Percentiles rank a stretch among this genome's conserved stretches.
These are phyloP conservation scores for Cytidiella melzeri DNA, from an alignment of 768 basidiomycete species.

Conservation along the genomic window DNA sequence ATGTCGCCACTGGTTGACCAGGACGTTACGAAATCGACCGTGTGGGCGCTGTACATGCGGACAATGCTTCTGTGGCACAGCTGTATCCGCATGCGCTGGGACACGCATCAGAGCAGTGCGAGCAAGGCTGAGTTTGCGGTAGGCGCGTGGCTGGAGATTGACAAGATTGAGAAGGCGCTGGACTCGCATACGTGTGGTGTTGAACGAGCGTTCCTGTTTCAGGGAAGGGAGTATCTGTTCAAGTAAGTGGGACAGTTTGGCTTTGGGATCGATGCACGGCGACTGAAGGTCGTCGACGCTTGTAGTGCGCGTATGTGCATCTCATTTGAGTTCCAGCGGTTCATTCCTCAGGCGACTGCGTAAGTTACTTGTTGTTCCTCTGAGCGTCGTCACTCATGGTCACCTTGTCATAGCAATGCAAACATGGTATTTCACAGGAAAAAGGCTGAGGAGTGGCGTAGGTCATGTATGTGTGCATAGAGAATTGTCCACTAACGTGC, in stretches of 20 bases:
- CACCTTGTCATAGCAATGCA: slow-evolving; percentile 21
- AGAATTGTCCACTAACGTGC: background rate
- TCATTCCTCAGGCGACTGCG: slow-evolving; percentile 53
- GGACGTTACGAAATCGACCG: slow-evolving; percentile 50
- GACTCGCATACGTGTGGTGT: slow-evolving; percentile 60
- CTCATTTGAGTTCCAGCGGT: slow-evolving; percentile 62
- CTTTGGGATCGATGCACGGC: slow-evolving; percentile 1
- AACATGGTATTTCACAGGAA: slow-evolving; percentile 20
- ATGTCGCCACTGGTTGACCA: slow-evolving; percentile 9
- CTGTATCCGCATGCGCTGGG: slow-evolving; percentile 54
- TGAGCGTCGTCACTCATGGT: slow-evolving; percentile 52
- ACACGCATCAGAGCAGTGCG: slow-evolving; percentile 34
- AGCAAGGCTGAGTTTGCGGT: slow-evolving; percentile 60
- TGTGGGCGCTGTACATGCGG: slow-evolving; percentile 73
- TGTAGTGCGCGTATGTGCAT: slow-evolving; percentile 64
- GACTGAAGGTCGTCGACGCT: slow-evolving; percentile 8
- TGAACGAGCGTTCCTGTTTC: slow-evolving; percentile 62
- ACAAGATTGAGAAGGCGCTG: slow-evolving; percentile 56
- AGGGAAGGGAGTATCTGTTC: slow-evolving; percentile 69
- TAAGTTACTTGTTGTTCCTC: slow-evolving; percentile 40
- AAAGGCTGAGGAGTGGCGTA: slow-evolving; percentile 28
- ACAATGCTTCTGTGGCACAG: slow-evolving; percentile 68
- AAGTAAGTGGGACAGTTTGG: slow-evolving; percentile 43
- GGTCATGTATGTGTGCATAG: slow-evolving; percentile 4
- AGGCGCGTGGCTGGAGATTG: slow-evolving; percentile 65